phyloP scores from a whole-genome alignment of 2,329 filamentous ascomycete species.

The Cladorrhinum sp. region DNA sequence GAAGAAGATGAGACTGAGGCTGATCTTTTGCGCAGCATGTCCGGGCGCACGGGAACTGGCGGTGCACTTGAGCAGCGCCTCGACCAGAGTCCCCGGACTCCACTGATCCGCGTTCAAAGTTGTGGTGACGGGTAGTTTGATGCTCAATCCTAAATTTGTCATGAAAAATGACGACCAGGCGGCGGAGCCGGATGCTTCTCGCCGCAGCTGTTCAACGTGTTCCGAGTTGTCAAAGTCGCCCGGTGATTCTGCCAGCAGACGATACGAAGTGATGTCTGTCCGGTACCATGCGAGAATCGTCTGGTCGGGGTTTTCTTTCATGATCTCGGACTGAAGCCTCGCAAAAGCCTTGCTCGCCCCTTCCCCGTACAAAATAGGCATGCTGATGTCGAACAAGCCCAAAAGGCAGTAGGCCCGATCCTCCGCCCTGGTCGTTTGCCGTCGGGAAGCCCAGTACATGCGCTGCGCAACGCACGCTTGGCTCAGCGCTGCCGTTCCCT shows the following conservation, averaged over 20 bases:
- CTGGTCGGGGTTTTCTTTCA: constrained; percentile 1
- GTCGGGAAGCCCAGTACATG: constrained; percentile 3
- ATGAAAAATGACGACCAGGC: background rate
- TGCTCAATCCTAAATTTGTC: background rate
- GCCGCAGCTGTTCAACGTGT: background rate
- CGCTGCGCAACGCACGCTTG: background rate
- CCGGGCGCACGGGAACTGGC: background rate
- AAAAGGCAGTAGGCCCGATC: constrained; percentile 8
- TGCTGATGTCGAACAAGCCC: constrained; percentile 7
- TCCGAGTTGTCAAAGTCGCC: background rate
- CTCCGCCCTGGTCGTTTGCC: constrained; percentile 2
- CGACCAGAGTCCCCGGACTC: background rate
- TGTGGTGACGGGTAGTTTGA: background rate
- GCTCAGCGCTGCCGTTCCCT: background rate
- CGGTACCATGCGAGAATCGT: constrained; percentile 4
- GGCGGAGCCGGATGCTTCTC: background rate
- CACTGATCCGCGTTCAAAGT: background rate
- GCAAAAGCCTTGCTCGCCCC: background rate
- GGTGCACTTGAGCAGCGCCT: background rate
- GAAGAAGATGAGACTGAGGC: background rate
- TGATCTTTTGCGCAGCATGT: background rate
- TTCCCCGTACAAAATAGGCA: constrained; percentile 7
- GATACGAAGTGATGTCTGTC: background rate
- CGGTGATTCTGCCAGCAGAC: background rate
- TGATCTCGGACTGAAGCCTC: constrained; percentile 3